A percentile compares a stretch with the other conserved stretches of the same genome.
Conservation (phyloP, 1,284 basidiomycete genomes). For the Ceratobasidium sp. region DNA sequence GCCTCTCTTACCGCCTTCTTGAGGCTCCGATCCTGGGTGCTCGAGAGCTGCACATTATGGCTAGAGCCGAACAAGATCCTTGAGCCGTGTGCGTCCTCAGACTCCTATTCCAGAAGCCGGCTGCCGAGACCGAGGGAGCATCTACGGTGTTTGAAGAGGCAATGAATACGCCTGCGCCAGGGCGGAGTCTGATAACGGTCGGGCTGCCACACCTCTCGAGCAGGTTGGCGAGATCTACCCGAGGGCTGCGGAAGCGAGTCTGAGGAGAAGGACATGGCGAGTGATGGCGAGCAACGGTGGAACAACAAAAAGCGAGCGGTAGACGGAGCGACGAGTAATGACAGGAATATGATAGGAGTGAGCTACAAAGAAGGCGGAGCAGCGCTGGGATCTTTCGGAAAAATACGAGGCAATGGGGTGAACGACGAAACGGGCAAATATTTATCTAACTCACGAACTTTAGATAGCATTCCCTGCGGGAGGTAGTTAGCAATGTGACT, state of each 20-base stretch:
- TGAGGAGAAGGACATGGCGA: constrained; percentile 44
- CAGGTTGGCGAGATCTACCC: constrained; percentile 50
- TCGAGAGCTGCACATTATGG: constrained; percentile 92
- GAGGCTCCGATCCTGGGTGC: constrained; percentile 82
- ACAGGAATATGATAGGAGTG: neutral
- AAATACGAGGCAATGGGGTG: neutral
- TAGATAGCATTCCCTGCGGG: constrained; percentile 46
- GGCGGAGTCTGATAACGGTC: constrained; percentile 74
- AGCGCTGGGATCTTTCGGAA: neutral
- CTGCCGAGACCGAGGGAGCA: constrained; percentile 54
- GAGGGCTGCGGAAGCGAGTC: neutral
- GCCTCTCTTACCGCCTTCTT: constrained; percentile 81
- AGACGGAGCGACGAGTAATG: neutral
- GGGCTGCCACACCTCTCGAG: constrained; percentile 51
- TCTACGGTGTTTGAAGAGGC: constrained; percentile 56
- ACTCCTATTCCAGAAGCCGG: constrained; percentile 71
- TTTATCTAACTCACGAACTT: constrained; percentile 30
- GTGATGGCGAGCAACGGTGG: neutral
- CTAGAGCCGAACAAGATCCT: constrained; percentile 77
- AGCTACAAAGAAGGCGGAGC: neutral
- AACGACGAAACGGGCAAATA: constrained; percentile 49
- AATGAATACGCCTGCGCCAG: constrained; percentile 70
- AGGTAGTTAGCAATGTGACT: constrained; percentile 51
- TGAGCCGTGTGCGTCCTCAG: constrained; percentile 76
- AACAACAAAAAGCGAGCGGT: too few relatives aligned